Conservation (phyloP, 2,329 filamentous ascomycete species). For the Xylariales sp. region DNA sequence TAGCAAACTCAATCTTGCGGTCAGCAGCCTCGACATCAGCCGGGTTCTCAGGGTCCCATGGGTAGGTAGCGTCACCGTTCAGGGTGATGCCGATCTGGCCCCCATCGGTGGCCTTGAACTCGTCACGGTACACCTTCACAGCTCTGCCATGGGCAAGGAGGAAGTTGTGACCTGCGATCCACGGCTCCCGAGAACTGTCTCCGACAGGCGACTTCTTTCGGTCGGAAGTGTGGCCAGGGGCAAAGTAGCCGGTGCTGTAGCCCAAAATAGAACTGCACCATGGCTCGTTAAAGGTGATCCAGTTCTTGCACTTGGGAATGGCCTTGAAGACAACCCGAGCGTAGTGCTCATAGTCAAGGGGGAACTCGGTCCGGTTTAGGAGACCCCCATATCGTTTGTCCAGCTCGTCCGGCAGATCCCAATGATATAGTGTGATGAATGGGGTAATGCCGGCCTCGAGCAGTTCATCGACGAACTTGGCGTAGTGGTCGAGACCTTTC, state of each 20-base stretch:
- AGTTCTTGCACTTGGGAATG: constrained; percentile 74
- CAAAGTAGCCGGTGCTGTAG: constrained; percentile 72
- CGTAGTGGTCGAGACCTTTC: constrained; percentile 71
- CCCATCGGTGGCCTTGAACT: constrained; percentile 69
- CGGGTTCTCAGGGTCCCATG: constrained; percentile 75
- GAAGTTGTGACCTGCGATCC: constrained; percentile 77
- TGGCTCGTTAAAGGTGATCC: constrained; percentile 90
- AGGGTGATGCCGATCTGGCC: constrained; percentile 85
- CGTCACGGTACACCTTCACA: constrained; percentile 76
- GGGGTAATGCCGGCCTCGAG: constrained; percentile 72
- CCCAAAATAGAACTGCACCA: constrained; percentile 81
- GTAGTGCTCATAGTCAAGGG: constrained; percentile 75
- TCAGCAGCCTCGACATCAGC: constrained; percentile 70
- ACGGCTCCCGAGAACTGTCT: constrained; percentile 72
- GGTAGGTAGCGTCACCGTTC: constrained; percentile 79
- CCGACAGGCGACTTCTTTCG: constrained; percentile 65
- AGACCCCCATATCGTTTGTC: constrained; percentile 78
- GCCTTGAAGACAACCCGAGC: constrained; percentile 71
- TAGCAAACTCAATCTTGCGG: constrained; percentile 82
- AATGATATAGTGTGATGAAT: constrained; percentile 81
- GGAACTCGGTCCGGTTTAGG: constrained; percentile 76
- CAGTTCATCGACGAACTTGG: constrained; percentile 73
- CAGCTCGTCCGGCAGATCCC: constrained; percentile 77
- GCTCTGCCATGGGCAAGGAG: constrained; percentile 75
- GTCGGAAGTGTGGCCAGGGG: constrained; percentile 77